Evolutionary conservation across 2,329 filamentous ascomycete genomes (phyloP).

Genomic region (Trichoderma polysporum): DNA sequence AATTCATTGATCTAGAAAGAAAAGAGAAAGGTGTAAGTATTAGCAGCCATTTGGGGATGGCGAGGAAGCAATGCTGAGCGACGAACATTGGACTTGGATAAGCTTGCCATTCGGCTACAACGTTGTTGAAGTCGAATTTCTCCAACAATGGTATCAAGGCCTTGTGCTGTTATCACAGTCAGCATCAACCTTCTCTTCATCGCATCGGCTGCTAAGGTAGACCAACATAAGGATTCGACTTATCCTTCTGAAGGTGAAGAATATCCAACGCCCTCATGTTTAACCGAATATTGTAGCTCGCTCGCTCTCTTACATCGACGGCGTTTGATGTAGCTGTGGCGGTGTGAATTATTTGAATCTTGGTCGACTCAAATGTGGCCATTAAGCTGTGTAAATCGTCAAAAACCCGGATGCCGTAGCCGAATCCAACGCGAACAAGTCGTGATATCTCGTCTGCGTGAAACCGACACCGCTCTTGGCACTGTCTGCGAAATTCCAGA

Average conservation of each 20-base stretch:
- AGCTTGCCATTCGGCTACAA: constrained; percentile 14
- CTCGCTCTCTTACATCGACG: not conserved
- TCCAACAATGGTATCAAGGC: constrained; percentile 6
- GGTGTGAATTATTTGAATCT: constrained; percentile 15
- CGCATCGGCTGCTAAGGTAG: no score
- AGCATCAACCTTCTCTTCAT: not conserved
- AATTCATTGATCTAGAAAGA: not conserved
- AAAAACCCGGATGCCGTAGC: not conserved
- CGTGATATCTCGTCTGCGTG: constrained; percentile 12
- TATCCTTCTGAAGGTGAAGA: constrained; percentile 7
- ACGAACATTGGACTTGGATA: constrained; percentile 13
- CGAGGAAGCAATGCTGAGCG: not conserved
- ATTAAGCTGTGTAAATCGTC: constrained; percentile 10
- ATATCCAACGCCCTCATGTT: not conserved
- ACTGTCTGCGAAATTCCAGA: constrained; percentile 9
- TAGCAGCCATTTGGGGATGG: not conserved
- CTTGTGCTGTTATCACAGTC: not conserved
- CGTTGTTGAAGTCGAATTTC: constrained; percentile 12
- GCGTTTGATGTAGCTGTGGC: constrained; percentile 11
- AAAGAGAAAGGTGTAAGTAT: not conserved
- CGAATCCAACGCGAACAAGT: constrained; percentile 1
- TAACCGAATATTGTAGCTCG: constrained; percentile 3
- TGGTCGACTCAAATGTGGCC: constrained; percentile 14
- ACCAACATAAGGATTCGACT: constrained; percentile 7
- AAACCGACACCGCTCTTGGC: constrained; percentile 10